Base-by-base conservation (phyloP, 306 rosid genomes). In the Sicyos baderoa region DNA sequence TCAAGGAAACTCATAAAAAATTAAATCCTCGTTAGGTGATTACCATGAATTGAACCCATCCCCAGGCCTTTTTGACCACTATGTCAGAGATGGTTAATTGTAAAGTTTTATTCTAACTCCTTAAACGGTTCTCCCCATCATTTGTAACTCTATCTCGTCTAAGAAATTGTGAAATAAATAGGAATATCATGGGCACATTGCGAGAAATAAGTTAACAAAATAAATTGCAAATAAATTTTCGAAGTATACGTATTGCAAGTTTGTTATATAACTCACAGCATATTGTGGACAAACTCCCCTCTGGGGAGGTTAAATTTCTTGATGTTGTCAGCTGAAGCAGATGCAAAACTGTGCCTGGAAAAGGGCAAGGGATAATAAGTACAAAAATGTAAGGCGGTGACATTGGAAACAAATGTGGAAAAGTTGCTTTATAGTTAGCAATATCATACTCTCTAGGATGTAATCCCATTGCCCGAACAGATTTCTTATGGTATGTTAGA, bases 301-400 rank as follows among this genome's bases (percentile, higher is more conserved):
- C 73, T 88, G 4, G 99, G 97, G 68, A 94, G 97, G 84, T 35
- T 88, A 75, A 90, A 94, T 80, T 94, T 94, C 83, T 94, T 94
- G 69, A 90, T 87, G 81, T 94, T 94, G 83, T 94, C 99, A 65
- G 99, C 99, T 12, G 99, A 94, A 54, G 99, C 99, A 75, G 99
- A 94, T 69, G 99, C 97, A 76, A 94, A 94, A 82, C 88, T 75
- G 70, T 90, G 79, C 86, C 99, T 94, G 80, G 29, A 81, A 18
- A 56, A 72, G 58, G 48, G 71, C 42, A 17, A 70, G 21, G 42
- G 3, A 51, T 11, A 60, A 40, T 16, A 21, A 32, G 42, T 32
- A 37, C 14, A 54, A 57, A 22, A 45, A 59, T 47, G 5, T 23
- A 62, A 61, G 12, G 5, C 62, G 45, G 42, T 56, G 53, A 54